A percentile compares a stretch with the other conserved stretches of the same genome.
These are phyloP conservation scores for Vitis riparia DNA, from an alignment of 164 flowering plant genomes.

Conservation along the genomic window DNA sequence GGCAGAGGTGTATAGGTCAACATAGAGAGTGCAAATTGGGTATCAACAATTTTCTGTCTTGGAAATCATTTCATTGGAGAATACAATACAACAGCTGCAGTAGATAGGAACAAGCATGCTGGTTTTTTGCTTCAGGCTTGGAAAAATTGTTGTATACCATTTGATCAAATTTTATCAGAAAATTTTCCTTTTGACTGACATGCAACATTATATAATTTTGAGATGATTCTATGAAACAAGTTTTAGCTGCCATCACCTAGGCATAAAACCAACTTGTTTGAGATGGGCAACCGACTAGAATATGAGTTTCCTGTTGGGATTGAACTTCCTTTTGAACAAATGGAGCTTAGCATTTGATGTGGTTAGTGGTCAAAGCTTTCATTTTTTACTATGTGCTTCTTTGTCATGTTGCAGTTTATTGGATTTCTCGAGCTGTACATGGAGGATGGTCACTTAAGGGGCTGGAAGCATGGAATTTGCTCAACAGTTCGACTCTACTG, in stretches of 20 bases:
- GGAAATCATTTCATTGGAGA: too few species aligned
- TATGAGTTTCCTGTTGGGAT: not conserved
- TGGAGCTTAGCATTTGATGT: not conserved
- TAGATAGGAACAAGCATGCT: too few species aligned
- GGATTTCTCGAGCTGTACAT: constrained; percentile 85
- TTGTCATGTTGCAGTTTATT: constrained; percentile 55
- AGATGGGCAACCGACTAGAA: not conserved
- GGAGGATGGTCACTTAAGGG: constrained; percentile 60
- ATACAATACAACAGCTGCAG: too few species aligned
- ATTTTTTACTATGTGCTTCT: not conserved
- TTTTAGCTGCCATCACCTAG: too few species aligned
- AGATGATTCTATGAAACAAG: not conserved
- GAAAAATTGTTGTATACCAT: not conserved
- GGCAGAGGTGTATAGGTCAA: too few species aligned
- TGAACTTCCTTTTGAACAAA: not conserved
- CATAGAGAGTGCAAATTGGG: too few species aligned
- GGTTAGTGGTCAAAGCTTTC: not conserved
- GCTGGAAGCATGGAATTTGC: constrained; percentile 58
- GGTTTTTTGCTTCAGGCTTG: not conserved
- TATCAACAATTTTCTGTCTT: too few species aligned
- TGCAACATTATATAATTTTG: not conserved
- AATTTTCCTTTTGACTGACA: not conserved
- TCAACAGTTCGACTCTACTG: too few species aligned
- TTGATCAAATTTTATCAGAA: not conserved
- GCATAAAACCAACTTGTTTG: too few species aligned